Evolutionary conservation across 495 filamentous ascomycete genomes (phyloP), one percentile per base, ranked within the genome.

Genomic region (Penicillium argentinense): DNA sequence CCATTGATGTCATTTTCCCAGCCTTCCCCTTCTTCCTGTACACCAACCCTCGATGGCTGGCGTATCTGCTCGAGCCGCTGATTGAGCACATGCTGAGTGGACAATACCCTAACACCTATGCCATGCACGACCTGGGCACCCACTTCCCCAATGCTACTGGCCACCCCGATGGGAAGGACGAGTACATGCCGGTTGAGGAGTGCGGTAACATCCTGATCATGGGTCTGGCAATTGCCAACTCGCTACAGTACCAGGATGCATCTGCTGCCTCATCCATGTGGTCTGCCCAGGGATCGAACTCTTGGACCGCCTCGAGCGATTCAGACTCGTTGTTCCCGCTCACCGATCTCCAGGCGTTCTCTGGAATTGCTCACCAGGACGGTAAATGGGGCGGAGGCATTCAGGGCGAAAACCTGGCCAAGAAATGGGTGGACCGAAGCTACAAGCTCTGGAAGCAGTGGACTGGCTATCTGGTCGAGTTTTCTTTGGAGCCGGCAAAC

Each of bases 171-270:
- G 92, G 92, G 9, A 75, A 75, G 1, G 92, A 97, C 48, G 92
- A 97, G 62, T 92, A 96, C 47, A 97, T 97, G 92, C 92, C 92
- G 0, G 88, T 97, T 2, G 92, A 97, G 57, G 92, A 97, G 59
- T 96, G 92, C 55, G 92, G 92, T 3, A 88, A 97, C 54, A 97
- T 97, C 75, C 69, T 97, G 25, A 95, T 96, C 62, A 95, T 97
- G 91, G 91, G 85, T 0, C 73, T 97, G 38, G 86, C 89, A 0
- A 69, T 96, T 33, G 85, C 87, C 9, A 95, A 96, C 56, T 86
- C 88, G 1, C 69, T 96, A 21, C 79, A 68, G 22, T 90, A 93
- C 51, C 73, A 83, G 38, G 75, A 77, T 3, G 71, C 82, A 42
- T 76, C 79, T 9, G 74, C 75, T 13, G 74, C 75, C 13, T 63